Conservation (phyloP, 2,329 filamentous ascomycete genomes). For the Venturia nashicola region DNA sequence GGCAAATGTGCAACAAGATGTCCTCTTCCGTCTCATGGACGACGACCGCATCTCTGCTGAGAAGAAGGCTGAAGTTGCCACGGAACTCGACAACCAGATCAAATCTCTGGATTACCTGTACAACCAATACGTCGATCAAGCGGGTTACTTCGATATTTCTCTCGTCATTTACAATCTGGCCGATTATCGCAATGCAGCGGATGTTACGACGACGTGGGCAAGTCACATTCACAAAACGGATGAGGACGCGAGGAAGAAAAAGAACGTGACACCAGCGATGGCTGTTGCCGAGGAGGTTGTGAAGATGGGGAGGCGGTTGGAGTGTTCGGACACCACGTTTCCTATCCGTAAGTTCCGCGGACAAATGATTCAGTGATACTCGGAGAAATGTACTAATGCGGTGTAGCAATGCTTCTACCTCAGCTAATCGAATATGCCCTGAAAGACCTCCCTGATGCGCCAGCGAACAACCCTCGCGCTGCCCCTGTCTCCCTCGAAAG, state of each 20-base stretch:
- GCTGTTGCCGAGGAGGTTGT: constrained; percentile 50
- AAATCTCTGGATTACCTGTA: constrained; percentile 71
- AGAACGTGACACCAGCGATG: constrained; percentile 53
- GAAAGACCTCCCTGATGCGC: constrained; percentile 40
- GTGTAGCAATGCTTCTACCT: constrained; percentile 18
- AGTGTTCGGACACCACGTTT: constrained; percentile 44
- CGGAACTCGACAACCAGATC: constrained; percentile 65
- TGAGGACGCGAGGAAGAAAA: constrained; percentile 33
- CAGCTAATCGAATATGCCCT: constrained; percentile 25
- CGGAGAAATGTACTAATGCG: constrained; percentile 14
- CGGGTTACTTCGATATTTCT: constrained; percentile 86
- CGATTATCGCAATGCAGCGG: constrained; percentile 77
- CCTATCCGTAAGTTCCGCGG: constrained; percentile 31
- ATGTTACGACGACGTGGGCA: constrained; percentile 76
- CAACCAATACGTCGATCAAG: constrained; percentile 81
- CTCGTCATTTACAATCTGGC: constrained; percentile 85
- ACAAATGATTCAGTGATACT: neutral
- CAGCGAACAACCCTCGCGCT: constrained; percentile 33
- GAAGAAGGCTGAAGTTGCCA: constrained; percentile 50
- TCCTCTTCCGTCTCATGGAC: constrained; percentile 59
- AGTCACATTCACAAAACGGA: constrained; percentile 14
- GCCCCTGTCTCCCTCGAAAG: constrained; percentile 22
- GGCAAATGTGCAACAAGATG: constrained; percentile 87
- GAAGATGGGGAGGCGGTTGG: constrained; percentile 42
- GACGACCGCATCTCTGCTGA: constrained; percentile 58